Evolutionary conservation across 805 yeast genomes (phyloP), one percentile per base, ranked within the genome.

Genomic region (Barnettozyma botsteinii): DNA sequence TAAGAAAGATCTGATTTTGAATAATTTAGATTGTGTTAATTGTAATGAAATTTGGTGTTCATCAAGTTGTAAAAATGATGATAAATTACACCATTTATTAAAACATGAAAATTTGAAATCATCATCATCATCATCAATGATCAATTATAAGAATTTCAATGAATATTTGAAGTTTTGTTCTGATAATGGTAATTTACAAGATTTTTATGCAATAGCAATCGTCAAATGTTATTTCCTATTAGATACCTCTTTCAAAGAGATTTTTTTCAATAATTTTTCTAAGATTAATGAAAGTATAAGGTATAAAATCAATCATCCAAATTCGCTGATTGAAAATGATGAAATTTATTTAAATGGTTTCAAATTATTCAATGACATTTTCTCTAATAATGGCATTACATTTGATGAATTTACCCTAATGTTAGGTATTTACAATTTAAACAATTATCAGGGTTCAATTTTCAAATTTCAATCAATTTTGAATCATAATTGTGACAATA

Each of bases 401-500:
- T 76, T 72, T 48, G 75, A 77, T 25, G 78, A 74, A 43, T 86
- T 69, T 52, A 57, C 83, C 57, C 62, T 59, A 41, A 75, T 76
- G 60, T 60, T 85, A 50, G 95, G 95, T 2, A 73, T 79, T 43
- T 82, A 78, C 55, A 82, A 84, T 59, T 73, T 85, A 50, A 85
- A 85, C 60, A 82, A 84, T 51, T 64, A 81, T 37, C 80, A 79
- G 39, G 78, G 82, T 3, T 73, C 77, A 35, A 53, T 84, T 14
- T 85, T 68, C 56, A 66, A 77, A 45, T 55, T 70, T 8, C 83
- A 81, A 45, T 77, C 93, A 0, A 84, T 83, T 53, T 62, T 85
- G 52, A 85, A 85, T 53, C 95, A 86, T 56, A 70, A 68, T 51
- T 86, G 95, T 63, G 77, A 71, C 30, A 89, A 93, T 3, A 85